Base-by-base conservation (phyloP, 805 yeast species). In the Yarrowia sp. region DNA sequence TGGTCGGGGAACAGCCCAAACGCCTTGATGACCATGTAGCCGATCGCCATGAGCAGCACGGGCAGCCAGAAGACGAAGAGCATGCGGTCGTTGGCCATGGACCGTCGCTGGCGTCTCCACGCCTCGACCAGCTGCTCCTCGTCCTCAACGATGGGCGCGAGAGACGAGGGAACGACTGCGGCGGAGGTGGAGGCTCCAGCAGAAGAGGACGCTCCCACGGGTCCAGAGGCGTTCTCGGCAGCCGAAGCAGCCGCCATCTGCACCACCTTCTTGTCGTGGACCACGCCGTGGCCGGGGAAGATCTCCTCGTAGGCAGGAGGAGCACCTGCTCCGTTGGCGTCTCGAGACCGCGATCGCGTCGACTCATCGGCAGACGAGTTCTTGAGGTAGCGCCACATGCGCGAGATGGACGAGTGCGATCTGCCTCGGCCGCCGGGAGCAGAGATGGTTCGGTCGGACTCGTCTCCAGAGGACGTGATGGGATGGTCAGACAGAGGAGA, bases 1-100 rank as follows among this genome's bases (percentile, higher is more conserved):
- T 55, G 47, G 16, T 55, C 47, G 16, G 46, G 68, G 74, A 75
- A 4, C 83, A 82, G 66, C 83, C 91, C 67, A 73, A 76, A 29
- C 83, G 80, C 36, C 72, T 82, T 46, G 88, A 84, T 70, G 69
- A 73, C 32, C 38, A 58, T 42, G 27, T 44, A 58, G 7, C 31
- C 32, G 10, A 58, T 31, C 4, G 53, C 41, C 44, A 72, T 67
- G 16, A 86, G 67, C 61, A 90, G 74, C 38, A 88, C 80, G 13
- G 97, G 97, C 63, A 91, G 74, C 97, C 97, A 92, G 80, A 92
- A 91, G 72, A 90, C 89, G 64, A 90, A 75, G 66, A 92, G 78
- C 89, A 90, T 87, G 69, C 84, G 87, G 73, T 92, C 97, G 68
- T 90, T 87, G 68, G 74, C 75, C 64, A 81, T 75, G 60, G 78